phyloP scores from a whole-genome alignment of 805 yeast species.

The Debaryomyces maramus region DNA sequence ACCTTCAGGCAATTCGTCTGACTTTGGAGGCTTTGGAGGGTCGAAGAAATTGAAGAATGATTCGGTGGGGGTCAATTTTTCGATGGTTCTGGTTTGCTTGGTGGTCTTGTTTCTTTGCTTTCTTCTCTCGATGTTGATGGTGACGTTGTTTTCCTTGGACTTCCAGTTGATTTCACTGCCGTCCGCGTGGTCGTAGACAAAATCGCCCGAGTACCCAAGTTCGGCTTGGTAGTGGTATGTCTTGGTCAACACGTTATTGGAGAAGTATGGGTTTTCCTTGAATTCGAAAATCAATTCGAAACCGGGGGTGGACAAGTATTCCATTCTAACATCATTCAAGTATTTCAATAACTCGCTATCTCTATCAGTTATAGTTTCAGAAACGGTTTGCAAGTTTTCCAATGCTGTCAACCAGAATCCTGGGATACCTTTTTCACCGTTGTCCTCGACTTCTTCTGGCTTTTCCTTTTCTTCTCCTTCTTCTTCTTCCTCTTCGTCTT shows the following conservation, averaged over 20 bases:
- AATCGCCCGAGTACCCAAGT: slow-evolving; percentile 92
- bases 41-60: slow-evolving; percentile 94
- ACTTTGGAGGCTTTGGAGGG: slow-evolving; percentile 78
- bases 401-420: slow-evolving; percentile 96
- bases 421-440: slow-evolving; percentile 72
- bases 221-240: slow-evolving; percentile 93
- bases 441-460: slow-evolving; percentile 40
- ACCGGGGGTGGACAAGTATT: slow-evolving; percentile 83
- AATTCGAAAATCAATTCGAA: slow-evolving; percentile 85
- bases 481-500: slow-evolving; percentile 45
- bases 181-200: slow-evolving; percentile 94
- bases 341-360: slow-evolving; percentile 79
- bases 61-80: slow-evolving; percentile 89
- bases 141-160: slow-evolving; percentile 76
- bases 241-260: slow-evolving; percentile 71
- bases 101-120: slow-evolving; percentile 97
- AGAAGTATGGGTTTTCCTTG: slow-evolving; percentile 70
- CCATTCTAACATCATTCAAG: slow-evolving; percentile 70
- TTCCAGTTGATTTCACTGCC: slow-evolving; percentile 86
- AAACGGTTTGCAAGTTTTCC: slow-evolving; percentile 77
- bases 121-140: slow-evolving; percentile 86
- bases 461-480: slow-evolving; percentile 44
- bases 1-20: slow-evolving; percentile 41
- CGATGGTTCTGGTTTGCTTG: slow-evolving; percentile 93
- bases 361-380: slow-evolving; percentile 84